Percentiles rank a stretch among this genome's conserved stretches.
phyloP scores from a whole-genome alignment of 1,284 basidiomycete species.

The Apiotrichum sp. region DNA sequence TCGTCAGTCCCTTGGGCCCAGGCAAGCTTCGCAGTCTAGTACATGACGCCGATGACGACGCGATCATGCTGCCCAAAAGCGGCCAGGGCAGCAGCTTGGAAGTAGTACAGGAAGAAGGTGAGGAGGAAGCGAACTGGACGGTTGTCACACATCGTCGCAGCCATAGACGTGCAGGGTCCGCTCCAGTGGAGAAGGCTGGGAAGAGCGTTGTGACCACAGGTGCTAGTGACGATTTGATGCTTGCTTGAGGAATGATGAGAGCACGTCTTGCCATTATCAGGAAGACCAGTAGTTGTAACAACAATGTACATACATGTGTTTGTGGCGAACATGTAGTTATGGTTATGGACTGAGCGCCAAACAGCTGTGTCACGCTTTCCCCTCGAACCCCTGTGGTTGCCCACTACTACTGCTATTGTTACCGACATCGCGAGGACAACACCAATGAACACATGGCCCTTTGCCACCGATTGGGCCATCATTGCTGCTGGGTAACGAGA shows the following conservation, averaged over 20 bases:
- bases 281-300: no score
- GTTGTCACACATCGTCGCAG: conserved; percentile 4
- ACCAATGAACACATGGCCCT: neutral
- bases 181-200: conserved; percentile 8
- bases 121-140: conserved; percentile 17
- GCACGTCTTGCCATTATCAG: no score
- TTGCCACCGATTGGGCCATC: no score
- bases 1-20: conserved; percentile 37
- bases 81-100: conserved; percentile 4
- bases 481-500: no score
- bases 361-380: no score
- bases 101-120: conserved; percentile 12
- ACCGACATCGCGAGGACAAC: neutral
- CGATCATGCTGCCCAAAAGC: conserved; percentile 6
- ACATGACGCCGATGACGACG: conserved; percentile 8
- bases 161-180: conserved; percentile 13
- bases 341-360: no score
- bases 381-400: no score
- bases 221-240: conserved; percentile 10
- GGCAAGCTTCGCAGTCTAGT: conserved; percentile 8
- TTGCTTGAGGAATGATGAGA: neutral
- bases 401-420: no score
- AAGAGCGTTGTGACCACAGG: neutral
- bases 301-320: no score
- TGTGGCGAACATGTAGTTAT: no score